Evolutionary conservation across 108 stramenopile genomes (phyloP).

Genomic region (Epithemia pelagica): DNA sequence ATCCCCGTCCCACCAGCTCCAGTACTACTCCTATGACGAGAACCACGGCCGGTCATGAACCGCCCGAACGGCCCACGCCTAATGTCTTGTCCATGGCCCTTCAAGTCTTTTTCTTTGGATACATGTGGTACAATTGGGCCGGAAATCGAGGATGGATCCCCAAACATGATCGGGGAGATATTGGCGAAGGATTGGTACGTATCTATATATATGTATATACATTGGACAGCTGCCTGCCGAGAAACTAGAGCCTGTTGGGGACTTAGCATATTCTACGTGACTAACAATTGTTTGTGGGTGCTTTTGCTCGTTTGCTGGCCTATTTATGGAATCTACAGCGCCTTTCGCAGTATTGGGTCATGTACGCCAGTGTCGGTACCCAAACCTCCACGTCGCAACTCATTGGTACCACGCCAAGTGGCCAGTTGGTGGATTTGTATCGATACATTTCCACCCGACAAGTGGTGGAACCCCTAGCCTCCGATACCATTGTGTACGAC

Average conservation of each 20-base stretch:
- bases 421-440: slow-evolving; percentile 2
- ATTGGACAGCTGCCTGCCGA: too few relatives aligned
- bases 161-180: slow-evolving; percentile 15
- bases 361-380: slow-evolving; percentile 4
- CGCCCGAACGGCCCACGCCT: not conserved
- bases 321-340: too few relatives aligned
- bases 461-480: not conserved
- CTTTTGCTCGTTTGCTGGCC: too few relatives aligned
- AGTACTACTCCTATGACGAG: not conserved
- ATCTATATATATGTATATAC: too few relatives aligned
- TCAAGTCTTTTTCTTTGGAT: slow-evolving; percentile 9
- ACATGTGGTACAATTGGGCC: slow-evolving; percentile 14
- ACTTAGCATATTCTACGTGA: too few relatives aligned
- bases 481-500: not conserved
- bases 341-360: slow-evolving; percentile 15
- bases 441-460: not conserved
- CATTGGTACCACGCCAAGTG: not conserved
- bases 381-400: not conserved
- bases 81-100: not conserved
- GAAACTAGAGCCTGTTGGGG: too few relatives aligned
- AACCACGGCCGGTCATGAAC: too few relatives aligned
- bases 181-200: slow-evolving; percentile 15
- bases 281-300: too few relatives aligned
- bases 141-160: slow-evolving; percentile 15
- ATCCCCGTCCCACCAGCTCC: not conserved